phyloP scores from a whole-genome alignment of 441 rosid species.

The Gossypium davidsonii region DNA sequence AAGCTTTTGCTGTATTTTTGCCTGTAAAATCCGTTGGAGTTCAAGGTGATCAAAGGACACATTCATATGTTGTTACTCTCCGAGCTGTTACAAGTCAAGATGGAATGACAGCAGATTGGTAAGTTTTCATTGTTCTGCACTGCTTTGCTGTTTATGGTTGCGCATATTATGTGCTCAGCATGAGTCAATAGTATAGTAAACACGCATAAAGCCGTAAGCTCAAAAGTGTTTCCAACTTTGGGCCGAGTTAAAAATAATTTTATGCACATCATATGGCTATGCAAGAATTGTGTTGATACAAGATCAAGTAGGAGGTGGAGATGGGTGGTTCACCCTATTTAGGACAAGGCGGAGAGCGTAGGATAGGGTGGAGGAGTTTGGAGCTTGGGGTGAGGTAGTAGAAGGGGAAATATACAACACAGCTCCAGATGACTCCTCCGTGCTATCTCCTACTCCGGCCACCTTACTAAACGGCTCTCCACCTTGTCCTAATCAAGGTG shows the following conservation, averaged over 20 bases:
- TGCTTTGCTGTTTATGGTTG: slow-evolving; percentile 1
- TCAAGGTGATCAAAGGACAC: slow-evolving; percentile 97
- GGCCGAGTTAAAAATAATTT: neutral
- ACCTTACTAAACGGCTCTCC: too few species aligned
- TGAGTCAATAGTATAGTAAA: neutral
- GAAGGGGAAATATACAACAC: too few species aligned
- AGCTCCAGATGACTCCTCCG: too few species aligned
- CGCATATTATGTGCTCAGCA: neutral
- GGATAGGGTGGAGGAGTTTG: too few species aligned
- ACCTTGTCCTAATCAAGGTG: too few species aligned
- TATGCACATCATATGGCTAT: neutral
- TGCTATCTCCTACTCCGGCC: too few species aligned
- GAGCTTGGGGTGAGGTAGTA: too few species aligned
- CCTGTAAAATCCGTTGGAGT: slow-evolving; percentile 91
- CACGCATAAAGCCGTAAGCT: neutral
- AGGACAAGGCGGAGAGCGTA: too few species aligned
- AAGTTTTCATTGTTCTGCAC: slow-evolving; percentile 13
- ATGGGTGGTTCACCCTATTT: too few species aligned
- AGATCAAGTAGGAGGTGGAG: too few species aligned
- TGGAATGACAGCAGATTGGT: slow-evolving; percentile 99
- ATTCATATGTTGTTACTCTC: slow-evolving; percentile 93
- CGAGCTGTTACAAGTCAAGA: slow-evolving; percentile 97
- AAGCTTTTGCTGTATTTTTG: slow-evolving; percentile 93
- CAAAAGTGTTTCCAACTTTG: neutral
- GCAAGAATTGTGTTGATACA: neutral